Base-by-base conservation (phyloP, 805 yeast genomes). In the Myxozyma nipponensis region DNA sequence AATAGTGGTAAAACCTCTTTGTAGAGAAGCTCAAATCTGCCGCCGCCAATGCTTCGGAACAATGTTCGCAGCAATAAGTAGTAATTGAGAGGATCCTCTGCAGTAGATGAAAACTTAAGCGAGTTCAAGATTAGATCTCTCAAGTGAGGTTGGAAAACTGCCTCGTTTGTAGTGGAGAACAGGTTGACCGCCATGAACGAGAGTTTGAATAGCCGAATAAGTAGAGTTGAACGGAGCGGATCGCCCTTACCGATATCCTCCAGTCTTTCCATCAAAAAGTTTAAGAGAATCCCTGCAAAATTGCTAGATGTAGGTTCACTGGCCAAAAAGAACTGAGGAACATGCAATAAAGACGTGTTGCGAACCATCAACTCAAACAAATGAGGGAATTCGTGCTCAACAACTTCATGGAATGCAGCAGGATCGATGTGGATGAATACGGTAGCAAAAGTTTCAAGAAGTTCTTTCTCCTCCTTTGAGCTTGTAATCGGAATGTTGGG, bases 171-270 rank as follows among this genome's bases (percentile, higher is more conserved):
- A 0, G 66, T 56, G 0, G 98, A 97, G 65, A 89, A 91, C 44
- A 91, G 72, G 61, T 88, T 91, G 2, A 93, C 97, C 2, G 96
- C 89, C 95, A 91, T 88, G 68, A 93, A 91, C 60, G 96, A 88
- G 36, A 93, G 72, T 67, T 90, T 91, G 78, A 89, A 93, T 38
- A 95, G 71, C 50, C 97, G 74, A 21, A 89, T 85, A 57, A 93
- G 69, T 47, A 93, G 83, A 61, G 86, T 86, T 0, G 95, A 81
- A 59, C 82, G 83, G 28, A 84, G 77, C 32, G 83, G 74, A 63
- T 88, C 90, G 36, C 84, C 81, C 51, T 85, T 82, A 1, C 97
- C 98, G 19, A 95, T 72, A 47, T 83, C 86, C 21, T 78, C 81
- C 45, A 95, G 70, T 58, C 86, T 84, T 0, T 82, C 74, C 61